Evolutionary conservation across 768 basidiomycete species (phyloP).

Genomic region (Hygrophorus pudorinus): DNA sequence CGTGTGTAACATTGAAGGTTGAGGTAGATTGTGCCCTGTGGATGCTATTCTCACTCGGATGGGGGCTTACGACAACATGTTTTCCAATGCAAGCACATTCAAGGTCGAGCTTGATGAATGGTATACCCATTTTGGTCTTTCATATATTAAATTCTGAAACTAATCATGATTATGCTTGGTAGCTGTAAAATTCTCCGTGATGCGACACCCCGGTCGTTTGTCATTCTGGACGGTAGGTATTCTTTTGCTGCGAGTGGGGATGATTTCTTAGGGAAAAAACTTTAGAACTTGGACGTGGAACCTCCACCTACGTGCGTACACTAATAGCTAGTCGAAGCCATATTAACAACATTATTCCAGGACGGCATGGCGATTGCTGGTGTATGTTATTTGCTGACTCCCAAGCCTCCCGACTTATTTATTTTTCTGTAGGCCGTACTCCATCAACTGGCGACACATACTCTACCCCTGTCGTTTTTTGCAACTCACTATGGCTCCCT

Average conservation of each 20-base stretch:
- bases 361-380: slow-evolving; percentile 99
- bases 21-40: slow-evolving; percentile 67
- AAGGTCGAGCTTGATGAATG: slow-evolving; percentile 98
- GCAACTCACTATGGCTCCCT: slow-evolving; percentile 96
- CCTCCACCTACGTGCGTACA: slow-evolving; percentile 72
- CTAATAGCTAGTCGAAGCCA: slow-evolving; percentile 1
- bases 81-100: slow-evolving; percentile 90
- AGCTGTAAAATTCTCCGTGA: slow-evolving; percentile 91
- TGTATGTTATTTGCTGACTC: slow-evolving; percentile 26
- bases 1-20: slow-evolving; percentile 4
- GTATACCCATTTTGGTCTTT: slow-evolving; percentile 26
- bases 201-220: slow-evolving; percentile 87
- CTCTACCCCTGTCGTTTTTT: slow-evolving; percentile 87
- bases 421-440: slow-evolving; percentile 59
- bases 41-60: slow-evolving; percentile 93
- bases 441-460: slow-evolving; percentile 90
- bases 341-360: slow-evolving; percentile 22
- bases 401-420: slow-evolving; percentile 6
- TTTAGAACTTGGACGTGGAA: slow-evolving; percentile 87
- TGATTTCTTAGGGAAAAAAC: slow-evolving; percentile 8
- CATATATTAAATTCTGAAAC: neutral
- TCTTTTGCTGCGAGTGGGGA: neutral
- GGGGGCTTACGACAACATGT: slow-evolving; percentile 99
- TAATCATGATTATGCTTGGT: slow-evolving; percentile 3
- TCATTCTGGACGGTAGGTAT: slow-evolving; percentile 85